Evolutionary conservation across 208 protist genomes (phyloP).

Genomic region (Hexamita inflata): DNA sequence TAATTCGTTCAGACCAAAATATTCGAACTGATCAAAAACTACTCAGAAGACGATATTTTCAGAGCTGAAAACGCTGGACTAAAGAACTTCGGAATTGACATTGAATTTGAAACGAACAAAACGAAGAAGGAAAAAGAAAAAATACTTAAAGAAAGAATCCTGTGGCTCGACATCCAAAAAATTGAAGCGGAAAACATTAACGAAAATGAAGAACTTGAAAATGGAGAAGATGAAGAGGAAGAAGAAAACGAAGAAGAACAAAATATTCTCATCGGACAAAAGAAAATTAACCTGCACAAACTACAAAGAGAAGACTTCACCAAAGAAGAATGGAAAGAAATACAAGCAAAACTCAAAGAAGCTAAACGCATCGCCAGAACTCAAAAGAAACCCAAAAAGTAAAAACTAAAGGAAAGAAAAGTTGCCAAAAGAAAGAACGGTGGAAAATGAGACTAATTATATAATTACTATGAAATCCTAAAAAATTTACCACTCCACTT

Average conservation of each 20-base stretch:
- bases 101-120: not conserved
- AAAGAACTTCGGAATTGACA: not conserved
- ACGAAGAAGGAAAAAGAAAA: not conserved
- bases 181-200: not conserved
- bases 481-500: too few species aligned
- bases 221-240: not conserved
- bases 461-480: too few species aligned
- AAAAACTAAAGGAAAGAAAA: too few species aligned
- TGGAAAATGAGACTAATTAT: too few species aligned
- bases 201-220: not conserved
- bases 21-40: not conserved
- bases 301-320: conserved; percentile 1
- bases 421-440: too few species aligned
- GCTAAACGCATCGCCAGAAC: not conserved
- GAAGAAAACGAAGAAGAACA: not conserved
- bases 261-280: not conserved
- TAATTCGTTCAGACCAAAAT: not conserved
- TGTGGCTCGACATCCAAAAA: not conserved
- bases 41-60: not conserved
- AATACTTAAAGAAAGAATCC: not conserved
- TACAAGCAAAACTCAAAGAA: not conserved
- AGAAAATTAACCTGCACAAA: not conserved
- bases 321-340: conserved; percentile 21
- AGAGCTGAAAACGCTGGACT: not conserved
- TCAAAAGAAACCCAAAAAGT: not conserved